Evolutionary conservation across 768 basidiomycete species (phyloP).

Genomic region (Tulasnella sp.): DNA sequence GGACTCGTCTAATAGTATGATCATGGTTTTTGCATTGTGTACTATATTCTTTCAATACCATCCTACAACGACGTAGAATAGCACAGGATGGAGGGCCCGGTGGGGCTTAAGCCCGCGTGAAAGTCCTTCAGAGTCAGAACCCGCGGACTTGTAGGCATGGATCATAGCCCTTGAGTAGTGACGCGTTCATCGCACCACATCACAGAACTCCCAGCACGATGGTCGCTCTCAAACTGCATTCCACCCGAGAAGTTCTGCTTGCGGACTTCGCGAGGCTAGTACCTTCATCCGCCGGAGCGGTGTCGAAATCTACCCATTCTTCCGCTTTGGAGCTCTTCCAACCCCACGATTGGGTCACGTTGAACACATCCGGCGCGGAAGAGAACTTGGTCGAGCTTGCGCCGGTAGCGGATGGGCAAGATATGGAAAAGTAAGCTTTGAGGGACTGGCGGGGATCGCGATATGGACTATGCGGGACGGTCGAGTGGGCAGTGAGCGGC

Average conservation of each 20-base stretch:
- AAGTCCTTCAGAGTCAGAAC: too few relatives aligned
- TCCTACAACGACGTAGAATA: too few relatives aligned
- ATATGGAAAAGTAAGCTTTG: constrained; percentile 73
- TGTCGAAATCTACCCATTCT: constrained; percentile 29
- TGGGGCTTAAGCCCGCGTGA: too few relatives aligned
- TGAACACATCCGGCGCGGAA: constrained; percentile 76
- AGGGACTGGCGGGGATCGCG: constrained; percentile 61
- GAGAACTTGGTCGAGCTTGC: constrained; percentile 73
- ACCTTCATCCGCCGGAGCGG: constrained; percentile 19
- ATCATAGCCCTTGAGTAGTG: too few relatives aligned
- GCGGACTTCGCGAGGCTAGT: constrained; percentile 27
- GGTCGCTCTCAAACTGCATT: constrained; percentile 65
- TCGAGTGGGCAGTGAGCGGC: constrained; percentile 15
- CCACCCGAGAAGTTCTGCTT: constrained; percentile 26
- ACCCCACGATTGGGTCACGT: constrained; percentile 83
- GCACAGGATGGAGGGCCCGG: too few relatives aligned
- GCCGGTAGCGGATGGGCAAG: constrained; percentile 70
- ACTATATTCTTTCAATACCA: not conserved
- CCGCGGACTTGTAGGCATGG: too few relatives aligned
- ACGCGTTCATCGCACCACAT: not conserved
- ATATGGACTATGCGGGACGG: constrained; percentile 52
- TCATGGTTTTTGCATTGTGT: not conserved
- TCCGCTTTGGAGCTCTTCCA: constrained; percentile 63
- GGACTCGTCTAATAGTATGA: too few relatives aligned
- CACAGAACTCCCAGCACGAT: constrained; percentile 68